These are phyloP conservation scores for Yamadazyma takamatsuzukensis DNA, from an alignment of 805 yeast genomes.

Conservation along the genomic window DNA sequence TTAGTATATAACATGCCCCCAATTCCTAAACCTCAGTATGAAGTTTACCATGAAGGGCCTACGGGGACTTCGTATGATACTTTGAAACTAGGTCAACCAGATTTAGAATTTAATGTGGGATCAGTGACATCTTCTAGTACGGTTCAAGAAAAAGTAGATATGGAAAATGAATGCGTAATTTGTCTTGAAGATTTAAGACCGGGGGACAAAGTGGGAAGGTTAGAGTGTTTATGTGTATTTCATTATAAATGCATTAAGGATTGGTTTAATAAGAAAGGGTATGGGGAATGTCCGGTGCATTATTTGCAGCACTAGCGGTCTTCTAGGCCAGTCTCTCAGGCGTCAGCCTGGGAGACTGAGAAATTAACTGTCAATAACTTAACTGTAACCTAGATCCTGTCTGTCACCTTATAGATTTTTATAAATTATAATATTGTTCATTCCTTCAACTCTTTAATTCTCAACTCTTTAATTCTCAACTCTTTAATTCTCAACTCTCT, in stretches of 20 bases:
- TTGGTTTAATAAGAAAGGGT: slow-evolving; percentile 87
- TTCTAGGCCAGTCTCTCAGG: not conserved
- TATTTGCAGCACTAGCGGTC: slow-evolving; percentile 28
- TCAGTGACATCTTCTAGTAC: slow-evolving; percentile 20
- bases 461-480: not conserved
- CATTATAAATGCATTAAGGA: slow-evolving; percentile 87
- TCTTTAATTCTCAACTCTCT: slow-evolving; percentile 10
- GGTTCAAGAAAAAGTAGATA: slow-evolving; percentile 11
- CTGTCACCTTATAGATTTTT: no score
- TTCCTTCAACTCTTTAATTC: not conserved
- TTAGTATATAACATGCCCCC: slow-evolving; percentile 66
- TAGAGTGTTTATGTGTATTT: slow-evolving; percentile 92
- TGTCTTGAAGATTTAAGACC: slow-evolving; percentile 86
- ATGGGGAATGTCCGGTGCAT: slow-evolving; percentile 85
- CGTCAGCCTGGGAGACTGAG: no score
- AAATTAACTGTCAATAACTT: no score
- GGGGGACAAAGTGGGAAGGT: slow-evolving; percentile 85
- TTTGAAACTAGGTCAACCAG: slow-evolving; percentile 4
- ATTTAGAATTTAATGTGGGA: slow-evolving; percentile 13
- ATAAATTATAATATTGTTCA: no score
- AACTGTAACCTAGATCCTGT: no score
- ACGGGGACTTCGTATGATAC: slow-evolving; percentile 18
- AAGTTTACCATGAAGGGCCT: slow-evolving; percentile 20
- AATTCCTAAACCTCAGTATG: slow-evolving; percentile 37
- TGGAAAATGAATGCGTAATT: slow-evolving; percentile 76